A percentile compares a stretch with the other conserved stretches of the same genome.
phyloP scores from a whole-genome alignment of 768 basidiomycete genomes.

The Myochromella boudieri region DNA sequence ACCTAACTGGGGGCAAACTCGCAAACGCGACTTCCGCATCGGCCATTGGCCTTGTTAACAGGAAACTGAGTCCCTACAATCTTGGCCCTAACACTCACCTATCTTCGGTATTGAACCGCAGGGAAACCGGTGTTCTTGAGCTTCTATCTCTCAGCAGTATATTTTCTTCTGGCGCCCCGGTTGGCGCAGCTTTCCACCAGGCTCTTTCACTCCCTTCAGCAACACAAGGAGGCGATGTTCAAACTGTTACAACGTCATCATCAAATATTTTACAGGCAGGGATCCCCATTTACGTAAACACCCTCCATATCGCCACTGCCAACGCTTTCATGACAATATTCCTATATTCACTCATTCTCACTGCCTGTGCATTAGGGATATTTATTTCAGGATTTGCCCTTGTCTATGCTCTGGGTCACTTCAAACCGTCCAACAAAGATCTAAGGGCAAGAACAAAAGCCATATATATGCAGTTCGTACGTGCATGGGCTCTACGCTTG shows the following conservation, averaged over 20 bases:
- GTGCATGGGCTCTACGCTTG: slow-evolving; percentile 64
- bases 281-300: slow-evolving; percentile 79
- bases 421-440: slow-evolving; percentile 9
- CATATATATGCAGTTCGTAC: slow-evolving; percentile 46
- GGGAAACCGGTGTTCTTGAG: background rate
- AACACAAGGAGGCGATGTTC: slow-evolving; percentile 44
- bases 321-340: slow-evolving; percentile 94
- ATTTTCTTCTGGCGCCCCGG: background rate
- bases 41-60: slow-evolving; percentile 76
- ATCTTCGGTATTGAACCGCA: background rate
- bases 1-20: slow-evolving; percentile 76
- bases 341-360: slow-evolving; percentile 64
- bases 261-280: slow-evolving; percentile 75
- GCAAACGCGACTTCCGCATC: slow-evolving; percentile 57
- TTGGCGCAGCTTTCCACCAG: background rate
- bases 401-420: slow-evolving; percentile 30
- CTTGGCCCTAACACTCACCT: background rate
- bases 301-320: slow-evolving; percentile 74
- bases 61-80: slow-evolving; percentile 81
- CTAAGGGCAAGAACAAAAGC: slow-evolving; percentile 18
- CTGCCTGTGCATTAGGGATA: slow-evolving; percentile 54
- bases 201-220: slow-evolving; percentile 8
- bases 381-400: slow-evolving; percentile 53
- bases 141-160: too few relatives aligned
- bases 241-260: slow-evolving; percentile 62